Evolutionary conservation across 2,329 filamentous ascomycete genomes (phyloP), one percentile per base, ranked within the genome.

Genomic region (Ceratocystis ficicola): DNA sequence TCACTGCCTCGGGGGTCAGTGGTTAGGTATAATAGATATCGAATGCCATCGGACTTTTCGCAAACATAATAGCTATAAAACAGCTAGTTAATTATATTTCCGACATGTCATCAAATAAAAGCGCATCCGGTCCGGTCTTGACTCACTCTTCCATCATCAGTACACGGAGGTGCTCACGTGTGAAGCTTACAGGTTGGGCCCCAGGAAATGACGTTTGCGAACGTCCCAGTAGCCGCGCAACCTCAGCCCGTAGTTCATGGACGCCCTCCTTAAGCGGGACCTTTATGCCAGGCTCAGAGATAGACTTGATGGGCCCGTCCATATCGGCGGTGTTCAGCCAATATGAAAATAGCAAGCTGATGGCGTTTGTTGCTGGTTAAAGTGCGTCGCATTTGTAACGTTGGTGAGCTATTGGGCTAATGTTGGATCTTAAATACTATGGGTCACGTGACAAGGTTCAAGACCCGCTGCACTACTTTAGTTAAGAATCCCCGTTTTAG

Each of bases 11-110:
- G 81, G 28, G 55, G 7, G 73, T 87, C 86, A 6, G 79, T 75
- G 63, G 89, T 90, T 70, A 94, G 85, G 79, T 95, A 97, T 69
- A 99, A 83, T n/a, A 99, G 83, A 75, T 95, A 96, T 69, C 94
- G 86, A 69, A 97, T 90, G 65, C 94, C 94, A 73, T 99, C 94
- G 0, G 93, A 96, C 78, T 99, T 99, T 77, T 99, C 94, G 79
- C 93, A 96, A 69, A 99, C 88, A 74, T 92, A 99, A 78, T 97
- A 99, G 76, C 85, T 88, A 68, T 63, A 52, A 52, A 25, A 17
- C 15, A 61, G 22, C 15, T 10, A 10, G 30, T 32, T 65, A 72
- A 61, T 70, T 25, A 36, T 10, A n/a, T 65, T 36, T 52, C 36
- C 22, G 20, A 2, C 50, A 7, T 7, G 12, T 5, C 41, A 62